Percentiles rank a stretch among this genome's conserved stretches.
phyloP scores from a whole-genome alignment of 2,329 filamentous ascomycete species.

The Cladophialophora psammophila region DNA sequence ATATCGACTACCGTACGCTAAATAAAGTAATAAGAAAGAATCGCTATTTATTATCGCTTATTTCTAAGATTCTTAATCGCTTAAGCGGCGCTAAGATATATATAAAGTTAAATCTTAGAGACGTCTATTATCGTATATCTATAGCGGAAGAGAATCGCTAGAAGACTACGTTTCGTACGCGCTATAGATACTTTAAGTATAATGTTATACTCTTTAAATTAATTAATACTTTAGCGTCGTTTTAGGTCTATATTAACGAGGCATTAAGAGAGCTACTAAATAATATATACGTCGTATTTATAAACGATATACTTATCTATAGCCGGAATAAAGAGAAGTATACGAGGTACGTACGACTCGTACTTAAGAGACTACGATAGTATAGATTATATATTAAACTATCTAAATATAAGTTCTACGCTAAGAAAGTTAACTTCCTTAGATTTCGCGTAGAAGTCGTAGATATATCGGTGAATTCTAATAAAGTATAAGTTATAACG shows the following conservation, averaged over 20 bases:
- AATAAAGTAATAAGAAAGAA: constrained; percentile 46
- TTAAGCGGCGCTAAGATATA: constrained; percentile 34
- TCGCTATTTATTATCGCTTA: constrained; percentile 41
- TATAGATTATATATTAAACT: no score
- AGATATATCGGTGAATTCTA: no score
- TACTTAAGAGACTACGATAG: background rate
- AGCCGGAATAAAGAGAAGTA: background rate
- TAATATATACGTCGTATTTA: background rate
- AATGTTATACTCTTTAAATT: constrained; percentile 17
- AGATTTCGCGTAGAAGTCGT: no score
- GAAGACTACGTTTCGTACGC: constrained; percentile 45
- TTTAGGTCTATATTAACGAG: constrained; percentile 1
- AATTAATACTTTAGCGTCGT: background rate
- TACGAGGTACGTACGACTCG: background rate
- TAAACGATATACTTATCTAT: background rate
- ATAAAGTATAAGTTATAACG: no score
- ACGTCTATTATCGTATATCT: background rate
- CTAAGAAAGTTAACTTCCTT: no score
- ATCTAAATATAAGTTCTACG: no score
- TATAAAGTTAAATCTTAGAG: constrained; percentile 40
- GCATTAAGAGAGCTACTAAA: background rate
- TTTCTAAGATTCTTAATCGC: constrained; percentile 40
- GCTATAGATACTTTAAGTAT: constrained; percentile 44
- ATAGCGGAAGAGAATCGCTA: constrained; percentile 41
- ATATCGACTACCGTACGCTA: constrained; percentile 44